Evolutionary conservation across 2,329 filamentous ascomycete genomes (phyloP).

Genomic region (Malbranchea zuffiana): DNA sequence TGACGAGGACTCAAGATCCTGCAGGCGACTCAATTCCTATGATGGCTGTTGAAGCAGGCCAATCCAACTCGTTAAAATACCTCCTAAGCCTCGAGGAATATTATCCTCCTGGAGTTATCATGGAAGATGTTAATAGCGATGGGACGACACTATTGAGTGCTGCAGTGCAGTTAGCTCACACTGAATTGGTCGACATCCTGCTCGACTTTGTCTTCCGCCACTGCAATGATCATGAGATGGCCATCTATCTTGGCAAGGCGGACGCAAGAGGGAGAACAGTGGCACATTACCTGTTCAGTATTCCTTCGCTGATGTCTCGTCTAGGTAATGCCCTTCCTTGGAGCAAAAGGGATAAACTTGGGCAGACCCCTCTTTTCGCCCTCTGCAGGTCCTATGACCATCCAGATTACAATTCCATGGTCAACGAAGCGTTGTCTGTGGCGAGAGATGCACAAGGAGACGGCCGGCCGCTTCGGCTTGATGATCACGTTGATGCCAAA

Average conservation of each 20-base stretch:
- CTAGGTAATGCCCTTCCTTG: slow-evolving; percentile 75
- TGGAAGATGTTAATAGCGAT: slow-evolving; percentile 80
- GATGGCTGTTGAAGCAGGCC: slow-evolving; percentile 70
- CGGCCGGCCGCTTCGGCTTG: slow-evolving; percentile 68
- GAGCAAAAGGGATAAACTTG: slow-evolving; percentile 87
- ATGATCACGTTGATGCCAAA: slow-evolving; percentile 85
- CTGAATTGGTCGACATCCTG: slow-evolving; percentile 62
- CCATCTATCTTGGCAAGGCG: slow-evolving; percentile 60
- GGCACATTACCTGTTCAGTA: slow-evolving; percentile 93
- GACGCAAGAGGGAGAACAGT: slow-evolving; percentile 79
- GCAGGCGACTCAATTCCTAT: slow-evolving; percentile 75
- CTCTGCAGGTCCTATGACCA: slow-evolving; percentile 94
- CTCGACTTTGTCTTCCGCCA: slow-evolving; percentile 57
- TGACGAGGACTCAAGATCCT: slow-evolving; percentile 46
- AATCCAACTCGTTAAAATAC: slow-evolving; percentile 63
- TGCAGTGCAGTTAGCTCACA: slow-evolving; percentile 73
- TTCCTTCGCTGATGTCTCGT: slow-evolving; percentile 64
- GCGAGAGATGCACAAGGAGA: slow-evolving; percentile 68
- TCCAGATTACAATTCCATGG: slow-evolving; percentile 74
- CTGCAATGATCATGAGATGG: slow-evolving; percentile 46
- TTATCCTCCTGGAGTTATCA: slow-evolving; percentile 58
- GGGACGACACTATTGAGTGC: slow-evolving; percentile 82
- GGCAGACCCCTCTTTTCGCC: slow-evolving; percentile 94
- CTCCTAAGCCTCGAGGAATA: slow-evolving; percentile 65
- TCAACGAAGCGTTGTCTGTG: slow-evolving; percentile 64